Base-by-base conservation (phyloP, 306 rosid species). In the Malus sieversii region DNA sequence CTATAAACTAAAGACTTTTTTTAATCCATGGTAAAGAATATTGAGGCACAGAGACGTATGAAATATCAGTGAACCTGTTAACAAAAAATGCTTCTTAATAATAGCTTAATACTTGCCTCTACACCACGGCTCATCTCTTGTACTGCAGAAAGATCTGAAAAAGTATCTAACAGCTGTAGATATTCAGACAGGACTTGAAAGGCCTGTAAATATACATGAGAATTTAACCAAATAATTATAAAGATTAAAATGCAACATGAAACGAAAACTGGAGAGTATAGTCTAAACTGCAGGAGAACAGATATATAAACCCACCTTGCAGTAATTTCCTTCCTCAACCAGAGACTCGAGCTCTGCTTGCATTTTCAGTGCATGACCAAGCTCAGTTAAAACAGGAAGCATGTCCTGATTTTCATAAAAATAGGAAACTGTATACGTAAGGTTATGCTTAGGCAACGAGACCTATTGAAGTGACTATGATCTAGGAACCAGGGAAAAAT, bases 171-270 rank as follows among this genome's bases (percentile, higher is more conserved):
- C 78, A 96, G 85, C 87, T 96, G 99, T 85, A 92, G 83, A 82
- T 89, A 96, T 85, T 96, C 99, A 11, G 99, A 90, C 68, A 92
- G 87, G 75, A 96, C 98, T 90, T 90, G 99, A 81, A 96, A 96
- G 68, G 99, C 99, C 99, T 96, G 88, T 70, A 86, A 52, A 87
- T 2, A 48, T 58, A 45, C 20, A 81, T 67, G 71, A 77, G 76
- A 44, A 79, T 66, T 20, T 60, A 59, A 63, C 71, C 68, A 77
- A 44, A 70, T 53, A 75, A 80, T 74, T 66, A 75, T 57, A 66
- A 64, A 74, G 78, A 58, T 61, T 79, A 64, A 16, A 77, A 68
- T 51, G 75, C 38, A 79, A 38, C 30, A 74, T 33, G 22, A 78
- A 66, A 68, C 76, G 22, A 53, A 68, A 27, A 77, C 25, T 25